Conservation (phyloP, 2,329 filamentous ascomycete species). For the Pseudogymnoascus sp. region DNA sequence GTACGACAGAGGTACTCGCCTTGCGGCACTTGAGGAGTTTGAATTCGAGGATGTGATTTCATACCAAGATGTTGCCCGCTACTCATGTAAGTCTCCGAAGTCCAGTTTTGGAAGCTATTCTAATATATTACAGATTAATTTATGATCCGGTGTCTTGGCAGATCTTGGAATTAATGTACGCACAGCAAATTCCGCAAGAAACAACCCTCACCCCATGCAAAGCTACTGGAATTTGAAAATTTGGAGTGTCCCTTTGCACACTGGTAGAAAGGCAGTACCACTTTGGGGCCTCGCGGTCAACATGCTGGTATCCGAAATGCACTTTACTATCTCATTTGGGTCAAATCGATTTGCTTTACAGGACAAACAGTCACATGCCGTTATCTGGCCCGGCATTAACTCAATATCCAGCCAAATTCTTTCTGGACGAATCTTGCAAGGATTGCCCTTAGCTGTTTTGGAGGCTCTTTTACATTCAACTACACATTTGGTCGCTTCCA, state of each 20-base stretch:
- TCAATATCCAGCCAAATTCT: background rate
- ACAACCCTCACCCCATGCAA: background rate
- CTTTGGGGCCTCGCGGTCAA: background rate
- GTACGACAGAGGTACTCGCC: conserved; percentile 73
- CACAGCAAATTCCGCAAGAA: background rate
- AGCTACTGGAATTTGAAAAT: background rate
- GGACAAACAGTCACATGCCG: background rate
- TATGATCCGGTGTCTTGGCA: background rate
- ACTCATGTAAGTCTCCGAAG: conserved; percentile 46
- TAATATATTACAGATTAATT: background rate
- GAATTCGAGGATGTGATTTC: conserved; percentile 38
- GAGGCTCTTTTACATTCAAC: background rate
- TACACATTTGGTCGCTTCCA: background rate
- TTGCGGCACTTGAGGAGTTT: conserved; percentile 58
- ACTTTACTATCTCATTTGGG: background rate
- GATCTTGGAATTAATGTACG: background rate
- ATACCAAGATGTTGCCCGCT: conserved; percentile 34
- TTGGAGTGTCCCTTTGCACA: background rate
- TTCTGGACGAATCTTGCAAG: background rate
- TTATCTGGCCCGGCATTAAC: background rate
- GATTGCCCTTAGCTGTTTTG: background rate
- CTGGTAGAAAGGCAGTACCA: background rate
- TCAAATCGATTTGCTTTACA: background rate
- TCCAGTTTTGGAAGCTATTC: background rate
- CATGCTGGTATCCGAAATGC: background rate